These are phyloP conservation scores for Tricharina praecox DNA, from an alignment of 495 filamentous ascomycete genomes.

Conservation along the genomic window DNA sequence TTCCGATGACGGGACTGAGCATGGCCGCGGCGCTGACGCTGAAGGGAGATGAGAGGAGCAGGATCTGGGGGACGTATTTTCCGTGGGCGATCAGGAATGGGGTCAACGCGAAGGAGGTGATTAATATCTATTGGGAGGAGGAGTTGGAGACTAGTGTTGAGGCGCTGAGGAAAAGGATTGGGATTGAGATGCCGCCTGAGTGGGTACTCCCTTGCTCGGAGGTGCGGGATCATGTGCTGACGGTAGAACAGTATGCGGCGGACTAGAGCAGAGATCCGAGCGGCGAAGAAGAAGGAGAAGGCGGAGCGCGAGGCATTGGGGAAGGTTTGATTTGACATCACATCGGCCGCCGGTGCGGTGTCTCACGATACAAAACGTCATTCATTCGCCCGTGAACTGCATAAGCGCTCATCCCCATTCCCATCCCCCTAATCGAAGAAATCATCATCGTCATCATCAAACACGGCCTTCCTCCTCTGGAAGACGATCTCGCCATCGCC, in stretches of 20 bases:
- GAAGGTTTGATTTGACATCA: conserved; percentile 12
- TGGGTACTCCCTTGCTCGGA: conserved; percentile 2
- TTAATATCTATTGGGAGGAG: conserved; percentile 99
- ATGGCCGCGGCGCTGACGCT: conserved; percentile 52
- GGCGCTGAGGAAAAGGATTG: conserved; percentile 51
- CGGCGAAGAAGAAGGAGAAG: conserved; percentile 48
- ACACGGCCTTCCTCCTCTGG: conserved; percentile 61
- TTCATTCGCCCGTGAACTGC: too few species aligned
- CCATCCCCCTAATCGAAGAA: neutral
- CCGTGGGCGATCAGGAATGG: conserved; percentile 89
- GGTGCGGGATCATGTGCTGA: neutral
- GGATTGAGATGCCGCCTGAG: conserved; percentile 79
- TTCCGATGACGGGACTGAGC: conserved; percentile 88
- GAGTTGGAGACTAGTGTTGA: conserved; percentile 71
- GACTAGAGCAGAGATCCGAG: conserved; percentile 52
- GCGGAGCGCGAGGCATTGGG: conserved; percentile 15
- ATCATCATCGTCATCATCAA: conserved; percentile 67
- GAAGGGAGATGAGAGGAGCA: conserved; percentile 53
- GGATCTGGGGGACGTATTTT: conserved; percentile 59
- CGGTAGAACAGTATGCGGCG: conserved; percentile 43
- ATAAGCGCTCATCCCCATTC: neutral
- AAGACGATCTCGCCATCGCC: conserved; percentile 73
- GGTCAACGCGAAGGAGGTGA: conserved; percentile 55
- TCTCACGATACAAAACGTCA: too few species aligned
- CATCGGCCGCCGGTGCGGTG: too few species aligned